These are phyloP conservation scores for Fusarium acutatum DNA, from an alignment of 2,329 filamentous ascomycete genomes.

Conservation along the genomic window DNA sequence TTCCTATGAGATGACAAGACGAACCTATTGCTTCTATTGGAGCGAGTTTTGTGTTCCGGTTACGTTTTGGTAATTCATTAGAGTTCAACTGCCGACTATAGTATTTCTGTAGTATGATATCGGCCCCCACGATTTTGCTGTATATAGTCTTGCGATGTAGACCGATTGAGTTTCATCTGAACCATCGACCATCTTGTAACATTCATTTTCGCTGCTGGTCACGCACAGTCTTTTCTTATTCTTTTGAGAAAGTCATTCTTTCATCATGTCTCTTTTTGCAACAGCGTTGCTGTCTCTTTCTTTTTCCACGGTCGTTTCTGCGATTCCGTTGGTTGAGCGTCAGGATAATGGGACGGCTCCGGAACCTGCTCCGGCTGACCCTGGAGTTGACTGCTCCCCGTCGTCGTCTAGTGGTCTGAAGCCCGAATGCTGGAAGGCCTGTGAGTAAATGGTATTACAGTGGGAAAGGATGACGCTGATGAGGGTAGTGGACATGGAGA, in stretches of 20 bases:
- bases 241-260: neutral
- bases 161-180: neutral
- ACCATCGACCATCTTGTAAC: neutral
- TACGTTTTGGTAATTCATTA: slow-evolving; percentile 6
- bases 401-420: slow-evolving; percentile 10
- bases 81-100: slow-evolving; percentile 1
- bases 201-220: slow-evolving; percentile 2
- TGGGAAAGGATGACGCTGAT: neutral
- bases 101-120: neutral
- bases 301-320: slow-evolving; percentile 3
- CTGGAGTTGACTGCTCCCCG: slow-evolving; percentile 5
- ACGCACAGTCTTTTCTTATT: neutral
- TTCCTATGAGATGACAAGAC: neutral
- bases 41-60: slow-evolving; percentile 2
- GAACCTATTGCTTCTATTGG: neutral
- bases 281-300: neutral
- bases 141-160: neutral
- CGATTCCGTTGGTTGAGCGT: slow-evolving; percentile 1
- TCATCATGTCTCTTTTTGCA: slow-evolving; percentile 11
- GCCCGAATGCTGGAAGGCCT: slow-evolving; percentile 15
- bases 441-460: neutral
- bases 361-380: neutral
- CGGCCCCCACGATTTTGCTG: neutral
- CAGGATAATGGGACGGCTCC: neutral
- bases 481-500: slow-evolving; percentile 11